A percentile compares a stretch with the other conserved stretches of the same genome.
phyloP scores from a whole-genome alignment of 2,329 filamentous ascomycete genomes.

The Colletotrichum brevisporum region DNA sequence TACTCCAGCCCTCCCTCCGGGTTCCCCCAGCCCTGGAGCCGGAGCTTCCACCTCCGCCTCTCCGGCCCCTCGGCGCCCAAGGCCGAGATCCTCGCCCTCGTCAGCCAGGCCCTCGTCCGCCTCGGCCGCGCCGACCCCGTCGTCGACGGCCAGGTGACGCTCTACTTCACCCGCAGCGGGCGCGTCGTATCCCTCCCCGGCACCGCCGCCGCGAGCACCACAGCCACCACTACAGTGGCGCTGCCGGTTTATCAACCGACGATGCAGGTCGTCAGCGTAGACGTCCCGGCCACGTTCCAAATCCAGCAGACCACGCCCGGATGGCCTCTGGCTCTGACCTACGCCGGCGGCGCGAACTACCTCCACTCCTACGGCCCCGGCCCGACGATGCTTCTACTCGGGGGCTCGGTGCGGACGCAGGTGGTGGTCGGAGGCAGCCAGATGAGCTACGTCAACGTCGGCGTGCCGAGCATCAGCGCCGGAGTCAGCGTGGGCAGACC shows the following conservation, averaged over 20 bases:
- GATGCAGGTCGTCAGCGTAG: constrained; percentile 3
- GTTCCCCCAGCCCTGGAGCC: constrained; percentile 5
- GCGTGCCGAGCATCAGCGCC: neutral
- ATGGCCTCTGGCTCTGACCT: constrained; percentile 27
- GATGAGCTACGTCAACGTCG: constrained; percentile 6
- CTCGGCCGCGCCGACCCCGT: constrained; percentile 29
- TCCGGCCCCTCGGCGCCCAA: constrained; percentile 8
- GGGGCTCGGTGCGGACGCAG: neutral
- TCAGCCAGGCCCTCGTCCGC: constrained; percentile 15
- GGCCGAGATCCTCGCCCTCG: constrained; percentile 19
- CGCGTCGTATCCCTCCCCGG: constrained; percentile 21
- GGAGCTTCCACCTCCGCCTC: constrained; percentile 30
- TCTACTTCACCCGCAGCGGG: constrained; percentile 30
- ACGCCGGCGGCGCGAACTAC: constrained; percentile 27
- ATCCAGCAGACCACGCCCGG: neutral
- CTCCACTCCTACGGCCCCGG: constrained; percentile 25
- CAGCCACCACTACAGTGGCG: neutral
- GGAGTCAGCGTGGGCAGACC: neutral
- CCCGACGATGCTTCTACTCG: neutral
- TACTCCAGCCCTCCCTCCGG: constrained; percentile 7
- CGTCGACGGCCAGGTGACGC: constrained; percentile 29
- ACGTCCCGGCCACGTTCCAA: neutral
- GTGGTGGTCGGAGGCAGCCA: neutral
- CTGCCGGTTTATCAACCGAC: constrained; percentile 14
- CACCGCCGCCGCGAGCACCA: neutral